A percentile compares a stretch with the other conserved stretches of the same genome.
Evolutionary conservation across 257 asterid genomes (phyloP).

Genomic region (Solanum etuberosum): DNA sequence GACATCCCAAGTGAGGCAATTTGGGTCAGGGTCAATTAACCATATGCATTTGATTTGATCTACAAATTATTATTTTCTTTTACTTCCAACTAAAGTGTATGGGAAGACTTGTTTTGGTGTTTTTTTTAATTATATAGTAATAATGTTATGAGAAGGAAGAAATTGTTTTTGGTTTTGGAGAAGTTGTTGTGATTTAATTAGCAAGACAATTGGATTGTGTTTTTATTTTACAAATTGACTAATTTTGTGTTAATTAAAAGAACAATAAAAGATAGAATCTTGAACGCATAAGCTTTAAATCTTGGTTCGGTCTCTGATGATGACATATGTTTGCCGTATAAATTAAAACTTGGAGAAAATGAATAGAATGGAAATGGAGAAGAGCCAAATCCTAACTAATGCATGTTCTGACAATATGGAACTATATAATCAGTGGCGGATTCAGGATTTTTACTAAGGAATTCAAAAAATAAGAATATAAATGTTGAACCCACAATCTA

Average conservation of each 20-base stretch:
- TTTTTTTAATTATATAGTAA: background rate
- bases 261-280: background rate
- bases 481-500: no score
- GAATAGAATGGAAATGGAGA: no score
- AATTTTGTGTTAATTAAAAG: background rate
- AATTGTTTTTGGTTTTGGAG: background rate
- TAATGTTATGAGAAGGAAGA: background rate
- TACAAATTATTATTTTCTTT: background rate
- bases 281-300: background rate
- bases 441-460: background rate
- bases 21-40: conserved; percentile 24
- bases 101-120: background rate
- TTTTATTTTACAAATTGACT: background rate
- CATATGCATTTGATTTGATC: background rate
- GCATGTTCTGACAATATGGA: background rate
- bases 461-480: no score
- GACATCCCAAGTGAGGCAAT: conserved; percentile 31
- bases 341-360: no score
- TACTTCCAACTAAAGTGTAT: background rate
- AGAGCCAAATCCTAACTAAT: no score
- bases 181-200: background rate
- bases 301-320: fast-evolving
- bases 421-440: fast-evolving
- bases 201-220: background rate
- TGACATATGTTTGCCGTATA: background rate